Evolutionary conservation across 257 asterid species (phyloP), one percentile per base, ranked within the genome.

Genomic region (Henckelia pumila): DNA sequence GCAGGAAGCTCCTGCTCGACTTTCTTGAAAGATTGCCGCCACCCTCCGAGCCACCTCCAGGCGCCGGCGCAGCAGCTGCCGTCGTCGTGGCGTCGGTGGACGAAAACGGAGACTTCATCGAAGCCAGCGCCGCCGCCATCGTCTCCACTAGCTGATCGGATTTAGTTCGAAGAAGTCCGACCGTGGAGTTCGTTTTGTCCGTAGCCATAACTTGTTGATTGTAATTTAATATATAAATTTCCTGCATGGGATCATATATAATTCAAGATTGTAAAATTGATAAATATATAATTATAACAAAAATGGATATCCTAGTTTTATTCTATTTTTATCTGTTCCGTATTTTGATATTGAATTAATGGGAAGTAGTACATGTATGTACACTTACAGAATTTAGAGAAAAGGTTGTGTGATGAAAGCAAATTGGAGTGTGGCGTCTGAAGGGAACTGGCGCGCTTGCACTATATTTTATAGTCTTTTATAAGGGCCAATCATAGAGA

Each of bases 141-240:
- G 92, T 79, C 79, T 90, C 96, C 65, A 86, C 82, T 68, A 91
- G 82, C 44, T 94, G 97, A 73, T 94, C 99, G 9, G 99, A 94
- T 62, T 80, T 91, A 5, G 99, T 94, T 14, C 97, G 78, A n/a
- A 82, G 65, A 16, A 91, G 69, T 70, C 86, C 77, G 20, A 85
- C 79, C 0, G 81, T 64, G 33, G 78, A 66, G 26, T 68, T 81
- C 3, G 71, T 0, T 64, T 72, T 79, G 68, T 88, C 89, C 95
- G 79, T 85, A 66, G 16, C 61, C 20, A 16, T 24, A 59, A 2
- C 21, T 17, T 17, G 25, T 40, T 23, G 11, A 17, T 56, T n/a
- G n/a, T n/a, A n/a, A n/a, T n/a, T n/a, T n/a, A n/a, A n/a, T n/a
- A n/a, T n/a, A n/a, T n/a, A n/a, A n/a, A n/a, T 35, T 62, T 1